Evolutionary conservation across 768 basidiomycete species (phyloP), one percentile per base, ranked within the genome.

Genomic region (Lentinula detonsa): DNA sequence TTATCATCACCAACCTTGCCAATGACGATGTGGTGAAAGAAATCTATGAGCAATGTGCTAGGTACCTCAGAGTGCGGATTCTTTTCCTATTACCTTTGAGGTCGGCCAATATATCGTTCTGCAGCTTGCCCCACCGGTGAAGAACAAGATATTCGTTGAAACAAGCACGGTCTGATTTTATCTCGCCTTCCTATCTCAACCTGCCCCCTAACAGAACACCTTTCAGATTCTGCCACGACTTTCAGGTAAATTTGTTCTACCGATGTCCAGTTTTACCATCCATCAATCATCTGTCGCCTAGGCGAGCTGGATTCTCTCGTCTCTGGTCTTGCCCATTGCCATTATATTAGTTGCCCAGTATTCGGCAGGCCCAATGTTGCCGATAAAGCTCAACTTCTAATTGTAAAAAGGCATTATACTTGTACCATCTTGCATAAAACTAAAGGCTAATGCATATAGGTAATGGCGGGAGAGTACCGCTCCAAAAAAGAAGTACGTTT

Each of bases 91-190:
- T 51, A 37, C 13, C 23, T 35, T 18, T 28, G 10, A 16, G 55
- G n/a, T 10, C 35, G 64, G 67, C 50, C 39, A 13, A 62, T 39
- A 56, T 42, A 7, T 57, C 11, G 13, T 5, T 67, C 62, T 51
- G 40, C 67, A 76, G 85, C 76, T 68, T 67, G 65, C 67, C 21
- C 77, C 79, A 34, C 77, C 81, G 1, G 69, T 77, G 6, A 78
- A 74, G 68, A 72, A 77, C 65, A 93, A 87, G 70, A 88, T 92
- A 50, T 93, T 95, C 64, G 87, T 93, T 35, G 93, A 95, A 65
- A 92, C 88, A 11, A 86, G 86, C 73, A 95, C 93, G 2, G 90
- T 91, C 59, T 60, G 85, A 74, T n/a, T 58, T 2, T 16, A 58
- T 60, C 11, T 34, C 11, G 43, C 31, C 31, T 13, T 39, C 13